Evolutionary conservation across 169 alveolate species (phyloP).

Genomic region (Cryptosporidium tyzzeri): DNA sequence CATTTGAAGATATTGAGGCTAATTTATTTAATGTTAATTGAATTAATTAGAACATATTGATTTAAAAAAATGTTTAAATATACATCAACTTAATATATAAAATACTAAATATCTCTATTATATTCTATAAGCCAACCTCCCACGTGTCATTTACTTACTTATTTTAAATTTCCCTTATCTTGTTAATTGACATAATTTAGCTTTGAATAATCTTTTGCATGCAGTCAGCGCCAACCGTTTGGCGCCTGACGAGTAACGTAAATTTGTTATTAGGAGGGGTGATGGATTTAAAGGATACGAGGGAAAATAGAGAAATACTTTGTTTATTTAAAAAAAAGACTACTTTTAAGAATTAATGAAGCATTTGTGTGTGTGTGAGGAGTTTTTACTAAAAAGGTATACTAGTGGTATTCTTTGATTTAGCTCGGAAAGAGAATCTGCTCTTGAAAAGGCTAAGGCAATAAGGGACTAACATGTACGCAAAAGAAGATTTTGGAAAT

Average conservation of each 20-base stretch:
- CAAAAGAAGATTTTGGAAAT: conserved; percentile 51
- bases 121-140: not conserved
- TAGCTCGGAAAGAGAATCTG: not conserved
- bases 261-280: conserved; percentile 13
- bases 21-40: conserved; percentile 23
- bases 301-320: not conserved
- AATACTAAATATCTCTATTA: not conserved
- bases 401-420: not conserved
- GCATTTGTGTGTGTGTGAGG: not conserved
- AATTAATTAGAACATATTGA: not conserved
- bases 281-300: conserved; percentile 12
- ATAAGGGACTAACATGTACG: not conserved
- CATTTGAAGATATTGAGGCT: conserved; percentile 56
- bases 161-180: not conserved
- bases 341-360: not conserved
- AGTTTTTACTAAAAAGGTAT: not conserved
- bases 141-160: not conserved
- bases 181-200: not conserved
- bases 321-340: not conserved
- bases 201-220: not conserved
- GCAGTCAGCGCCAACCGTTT: not conserved
- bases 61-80: not conserved
- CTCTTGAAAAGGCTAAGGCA: not conserved
- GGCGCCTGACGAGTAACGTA: conserved; percentile 37
- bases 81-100: not conserved